These are phyloP conservation scores for Lasiodiplodia gonubiensis DNA, from an alignment of 2,329 filamentous ascomycete species.

Conservation along the genomic window DNA sequence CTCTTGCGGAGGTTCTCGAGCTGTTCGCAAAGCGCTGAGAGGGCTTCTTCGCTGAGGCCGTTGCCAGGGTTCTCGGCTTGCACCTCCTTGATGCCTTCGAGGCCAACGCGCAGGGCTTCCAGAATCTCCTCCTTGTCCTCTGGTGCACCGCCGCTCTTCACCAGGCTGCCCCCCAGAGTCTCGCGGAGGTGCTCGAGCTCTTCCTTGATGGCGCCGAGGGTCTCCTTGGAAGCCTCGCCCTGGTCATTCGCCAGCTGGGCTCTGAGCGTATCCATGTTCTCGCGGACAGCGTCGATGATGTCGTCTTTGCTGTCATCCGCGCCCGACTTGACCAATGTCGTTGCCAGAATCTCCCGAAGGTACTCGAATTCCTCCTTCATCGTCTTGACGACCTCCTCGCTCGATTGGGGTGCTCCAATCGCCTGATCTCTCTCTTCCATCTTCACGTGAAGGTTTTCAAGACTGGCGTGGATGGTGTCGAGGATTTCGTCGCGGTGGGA, in stretches of 20 bases:
- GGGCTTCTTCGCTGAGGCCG: conserved; percentile 55
- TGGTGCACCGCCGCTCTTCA: conserved; percentile 41
- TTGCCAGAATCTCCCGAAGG: conserved; percentile 63
- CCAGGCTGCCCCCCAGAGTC: conserved; percentile 49
- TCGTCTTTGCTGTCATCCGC: conserved; percentile 64
- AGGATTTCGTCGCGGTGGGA: conserved; percentile 66
- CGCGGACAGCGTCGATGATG: conserved; percentile 70
- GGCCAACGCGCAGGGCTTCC: conserved; percentile 43
- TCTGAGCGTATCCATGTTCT: conserved; percentile 52
- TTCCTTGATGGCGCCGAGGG: conserved; percentile 49
- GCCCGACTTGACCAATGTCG: conserved; percentile 56
- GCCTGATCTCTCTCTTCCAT: conserved; percentile 43
- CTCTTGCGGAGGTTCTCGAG: conserved; percentile 55
- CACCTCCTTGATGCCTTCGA: conserved; percentile 44
- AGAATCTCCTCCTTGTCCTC: conserved; percentile 50
- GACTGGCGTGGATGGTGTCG: conserved; percentile 61
- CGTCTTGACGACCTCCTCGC: conserved; percentile 53
- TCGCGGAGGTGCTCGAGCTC: conserved; percentile 53
- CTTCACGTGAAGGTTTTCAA: conserved; percentile 55
- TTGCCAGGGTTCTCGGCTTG: not conserved
- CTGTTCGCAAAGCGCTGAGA: conserved; percentile 59
- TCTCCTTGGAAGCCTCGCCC: conserved; percentile 49
- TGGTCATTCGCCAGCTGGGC: conserved; percentile 47
- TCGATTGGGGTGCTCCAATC: conserved; percentile 37
- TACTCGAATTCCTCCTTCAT: conserved; percentile 67